Evolutionary conservation across 2,329 filamentous ascomycete genomes (phyloP).

Genomic region (Stagonosporopsis cucurbitacearum): DNA sequence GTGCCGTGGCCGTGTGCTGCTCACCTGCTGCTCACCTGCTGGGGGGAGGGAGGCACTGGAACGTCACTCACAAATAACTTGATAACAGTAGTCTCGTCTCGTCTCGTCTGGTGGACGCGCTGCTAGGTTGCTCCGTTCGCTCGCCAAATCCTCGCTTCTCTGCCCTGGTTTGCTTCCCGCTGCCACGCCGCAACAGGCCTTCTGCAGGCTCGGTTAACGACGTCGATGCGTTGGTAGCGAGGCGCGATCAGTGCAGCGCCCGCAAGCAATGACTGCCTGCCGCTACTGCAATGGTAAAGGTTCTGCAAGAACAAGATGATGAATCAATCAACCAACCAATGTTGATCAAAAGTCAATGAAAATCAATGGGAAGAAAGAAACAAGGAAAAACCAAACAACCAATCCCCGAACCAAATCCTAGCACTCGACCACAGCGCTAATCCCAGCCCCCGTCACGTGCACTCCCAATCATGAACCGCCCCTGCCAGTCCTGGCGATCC

Average conservation of each 20-base stretch:
- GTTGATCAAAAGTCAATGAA: no score
- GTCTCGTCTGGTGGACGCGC: no score
- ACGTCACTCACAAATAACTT: neutral
- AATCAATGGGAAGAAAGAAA: no score
- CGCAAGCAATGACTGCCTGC: constrained; percentile 6
- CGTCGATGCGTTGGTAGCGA: constrained; percentile 16
- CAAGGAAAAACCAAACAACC: no score
- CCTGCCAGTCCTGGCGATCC: neutral
- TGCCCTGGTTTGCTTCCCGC: constrained; percentile 16
- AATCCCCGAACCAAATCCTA: neutral
- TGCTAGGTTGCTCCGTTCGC: neutral
- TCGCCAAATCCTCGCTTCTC: neutral
- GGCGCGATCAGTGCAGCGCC: constrained; percentile 15
- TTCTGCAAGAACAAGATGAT: neutral
- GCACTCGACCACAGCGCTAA: neutral
- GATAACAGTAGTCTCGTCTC: no score
- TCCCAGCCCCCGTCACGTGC: neutral
- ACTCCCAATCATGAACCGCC: neutral
- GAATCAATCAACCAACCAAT: no score
- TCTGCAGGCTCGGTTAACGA: constrained; percentile 18
- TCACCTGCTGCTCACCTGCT: neutral
- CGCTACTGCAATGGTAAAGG: neutral
- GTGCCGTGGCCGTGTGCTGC: constrained; percentile 8
- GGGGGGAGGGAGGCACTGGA: no score
- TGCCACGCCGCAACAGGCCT: constrained; percentile 17